Percentiles rank a stretch among this genome's conserved stretches.
phyloP scores from a whole-genome alignment of 1,284 basidiomycete genomes.

The Papiliotrema terrestris region DNA sequence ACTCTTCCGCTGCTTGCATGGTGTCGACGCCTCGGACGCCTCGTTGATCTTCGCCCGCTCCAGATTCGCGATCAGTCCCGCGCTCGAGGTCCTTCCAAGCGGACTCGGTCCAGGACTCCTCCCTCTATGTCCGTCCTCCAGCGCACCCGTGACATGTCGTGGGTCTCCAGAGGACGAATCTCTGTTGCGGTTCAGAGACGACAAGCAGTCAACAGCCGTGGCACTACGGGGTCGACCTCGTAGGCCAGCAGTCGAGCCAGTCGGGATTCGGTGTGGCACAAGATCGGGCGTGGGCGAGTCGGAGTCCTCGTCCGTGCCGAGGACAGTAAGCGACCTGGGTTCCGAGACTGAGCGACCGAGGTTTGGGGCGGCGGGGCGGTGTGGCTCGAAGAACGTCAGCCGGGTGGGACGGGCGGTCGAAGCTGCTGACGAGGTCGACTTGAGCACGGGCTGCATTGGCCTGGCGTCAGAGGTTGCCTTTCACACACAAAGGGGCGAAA shows the following conservation, averaged over 20 bases:
- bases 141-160: background rate
- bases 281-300: background rate
- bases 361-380: background rate
- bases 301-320: background rate
- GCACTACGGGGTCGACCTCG: background rate
- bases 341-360: slow-evolving; percentile 6
- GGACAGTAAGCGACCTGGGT: background rate
- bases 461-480: background rate
- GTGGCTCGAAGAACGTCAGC: background rate
- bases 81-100: background rate
- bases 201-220: background rate
- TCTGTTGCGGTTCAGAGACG: background rate
- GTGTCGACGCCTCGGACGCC: too few relatives aligned
- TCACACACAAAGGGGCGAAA: background rate
- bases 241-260: background rate
- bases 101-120: background rate
- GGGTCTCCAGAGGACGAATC: too few relatives aligned
- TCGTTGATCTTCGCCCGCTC: too few relatives aligned
- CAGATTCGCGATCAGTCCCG: background rate
- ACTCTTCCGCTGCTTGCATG: too few relatives aligned
- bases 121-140: background rate
- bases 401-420: background rate
- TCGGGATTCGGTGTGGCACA: slow-evolving; percentile 1
- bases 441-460: background rate
- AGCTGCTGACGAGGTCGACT: background rate